Evolutionary conservation across 257 asterid species (phyloP).

Genomic region (Sherardia arvensis): DNA sequence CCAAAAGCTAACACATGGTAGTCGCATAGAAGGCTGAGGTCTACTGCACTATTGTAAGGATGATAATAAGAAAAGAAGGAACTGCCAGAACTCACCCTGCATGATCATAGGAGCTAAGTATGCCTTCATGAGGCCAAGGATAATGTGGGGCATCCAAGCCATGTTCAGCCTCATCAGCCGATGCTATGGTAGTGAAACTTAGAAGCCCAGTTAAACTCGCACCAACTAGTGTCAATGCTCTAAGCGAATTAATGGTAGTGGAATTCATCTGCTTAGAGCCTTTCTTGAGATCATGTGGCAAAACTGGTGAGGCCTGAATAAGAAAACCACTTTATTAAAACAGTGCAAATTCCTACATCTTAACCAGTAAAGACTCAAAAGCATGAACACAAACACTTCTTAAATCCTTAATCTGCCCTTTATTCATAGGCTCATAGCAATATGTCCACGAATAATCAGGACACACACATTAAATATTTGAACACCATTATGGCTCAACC

Average conservation of each 20-base stretch:
- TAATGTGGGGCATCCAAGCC: constrained; percentile 52
- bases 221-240: constrained; percentile 23
- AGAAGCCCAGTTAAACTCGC: constrained; percentile 56
- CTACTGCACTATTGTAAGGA: neutral
- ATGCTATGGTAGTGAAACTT: constrained; percentile 58
- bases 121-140: constrained; percentile 78
- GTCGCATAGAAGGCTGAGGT: neutral
- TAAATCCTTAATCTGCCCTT: neutral
- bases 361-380: neutral
- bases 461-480: too few relatives aligned
- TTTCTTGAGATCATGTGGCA: constrained; percentile 15
- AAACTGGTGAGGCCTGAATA: constrained; percentile 17
- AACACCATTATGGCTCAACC: too few relatives aligned
- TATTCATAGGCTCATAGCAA: too few relatives aligned
- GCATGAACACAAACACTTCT: neutral
- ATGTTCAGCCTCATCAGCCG: constrained; percentile 82
- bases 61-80: neutral
- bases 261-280: constrained; percentile 33
- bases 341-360: neutral
- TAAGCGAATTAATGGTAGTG: constrained; percentile 32
- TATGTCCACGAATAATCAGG: too few relatives aligned
- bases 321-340: neutral
- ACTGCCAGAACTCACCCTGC: constrained; percentile 47
- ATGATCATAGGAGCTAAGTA: constrained; percentile 69
- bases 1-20: neutral